phyloP scores from a whole-genome alignment of 164 flowering plant genomes.

The Paratinospora sagittata region DNA sequence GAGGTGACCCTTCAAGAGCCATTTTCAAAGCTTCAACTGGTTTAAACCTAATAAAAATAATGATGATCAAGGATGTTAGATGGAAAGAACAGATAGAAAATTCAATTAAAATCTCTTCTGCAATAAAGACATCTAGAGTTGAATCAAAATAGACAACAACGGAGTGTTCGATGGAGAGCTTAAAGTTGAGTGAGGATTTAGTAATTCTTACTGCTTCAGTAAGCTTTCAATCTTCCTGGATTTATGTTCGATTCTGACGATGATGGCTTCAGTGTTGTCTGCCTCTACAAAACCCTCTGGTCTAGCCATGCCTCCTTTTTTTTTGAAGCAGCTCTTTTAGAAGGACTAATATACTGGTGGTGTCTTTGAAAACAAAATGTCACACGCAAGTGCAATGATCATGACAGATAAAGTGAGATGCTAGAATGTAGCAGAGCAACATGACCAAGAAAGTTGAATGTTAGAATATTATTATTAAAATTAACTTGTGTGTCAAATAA shows the following conservation, averaged over 20 bases:
- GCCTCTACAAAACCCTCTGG: conserved; percentile 48
- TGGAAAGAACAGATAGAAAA: background rate
- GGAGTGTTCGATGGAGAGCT: background rate
- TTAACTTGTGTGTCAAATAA: background rate
- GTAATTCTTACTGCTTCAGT: conserved; percentile 60
- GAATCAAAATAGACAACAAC: background rate
- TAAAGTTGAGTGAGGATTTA: background rate
- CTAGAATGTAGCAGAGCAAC: background rate
- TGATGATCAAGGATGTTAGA: conserved; percentile 1
- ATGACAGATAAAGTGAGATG: background rate
- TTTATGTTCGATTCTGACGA: conserved; percentile 82
- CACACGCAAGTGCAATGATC: background rate
- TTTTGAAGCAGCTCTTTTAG: background rate
- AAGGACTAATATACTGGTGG: background rate
- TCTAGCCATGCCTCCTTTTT: conserved; percentile 27
- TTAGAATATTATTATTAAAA: background rate
- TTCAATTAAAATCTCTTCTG: background rate
- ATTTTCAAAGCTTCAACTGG: conserved; percentile 94
- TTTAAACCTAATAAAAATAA: conserved; percentile 35
- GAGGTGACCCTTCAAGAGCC: conserved; percentile 89
- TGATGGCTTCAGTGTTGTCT: conserved; percentile 82
- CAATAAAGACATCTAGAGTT: background rate
- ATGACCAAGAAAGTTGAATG: background rate
- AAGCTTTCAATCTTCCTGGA: conserved; percentile 90
- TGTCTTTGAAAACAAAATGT: background rate